These are phyloP conservation scores for Eugenia klotzschiana DNA, from an alignment of 441 rosid genomes.

Conservation along the genomic window DNA sequence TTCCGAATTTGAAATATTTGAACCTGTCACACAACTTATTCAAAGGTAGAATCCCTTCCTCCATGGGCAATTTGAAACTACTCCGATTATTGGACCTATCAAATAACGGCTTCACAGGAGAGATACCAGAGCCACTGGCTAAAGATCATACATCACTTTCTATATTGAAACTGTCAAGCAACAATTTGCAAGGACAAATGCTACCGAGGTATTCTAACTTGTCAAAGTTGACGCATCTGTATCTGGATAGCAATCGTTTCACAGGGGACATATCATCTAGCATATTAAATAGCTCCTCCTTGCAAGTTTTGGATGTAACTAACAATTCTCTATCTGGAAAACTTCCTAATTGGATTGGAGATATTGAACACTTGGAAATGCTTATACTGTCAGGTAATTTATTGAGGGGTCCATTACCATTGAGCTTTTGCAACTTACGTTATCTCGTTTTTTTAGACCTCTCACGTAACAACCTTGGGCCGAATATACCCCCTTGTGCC, in stretches of 20 bases:
- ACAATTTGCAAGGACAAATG: neutral
- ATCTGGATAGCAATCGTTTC: neutral
- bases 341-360: neutral
- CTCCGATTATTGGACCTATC: neutral
- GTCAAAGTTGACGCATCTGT: fast-evolving
- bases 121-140: neutral
- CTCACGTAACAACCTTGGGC: neutral
- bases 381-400: neutral
- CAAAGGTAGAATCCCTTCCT: neutral
- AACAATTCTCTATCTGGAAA: neutral
- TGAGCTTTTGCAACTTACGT: neutral
- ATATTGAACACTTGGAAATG: neutral
- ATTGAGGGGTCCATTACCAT: neutral
- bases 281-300: neutral
- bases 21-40: neutral
- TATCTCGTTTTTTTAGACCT: neutral
- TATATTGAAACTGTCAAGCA: fast-evolving
- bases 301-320: neutral
- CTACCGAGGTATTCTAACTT: neutral
- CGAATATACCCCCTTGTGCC: neutral
- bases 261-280: neutral
- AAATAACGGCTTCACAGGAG: neutral
- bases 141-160: fast-evolving
- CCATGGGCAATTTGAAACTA: neutral
- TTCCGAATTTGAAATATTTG: fast-evolving